Percentiles rank a stretch among this genome's conserved stretches.
These are phyloP conservation scores for Fusarium keratoplasticum DNA, from an alignment of 2,329 filamentous ascomycete species.

Conservation along the genomic window DNA sequence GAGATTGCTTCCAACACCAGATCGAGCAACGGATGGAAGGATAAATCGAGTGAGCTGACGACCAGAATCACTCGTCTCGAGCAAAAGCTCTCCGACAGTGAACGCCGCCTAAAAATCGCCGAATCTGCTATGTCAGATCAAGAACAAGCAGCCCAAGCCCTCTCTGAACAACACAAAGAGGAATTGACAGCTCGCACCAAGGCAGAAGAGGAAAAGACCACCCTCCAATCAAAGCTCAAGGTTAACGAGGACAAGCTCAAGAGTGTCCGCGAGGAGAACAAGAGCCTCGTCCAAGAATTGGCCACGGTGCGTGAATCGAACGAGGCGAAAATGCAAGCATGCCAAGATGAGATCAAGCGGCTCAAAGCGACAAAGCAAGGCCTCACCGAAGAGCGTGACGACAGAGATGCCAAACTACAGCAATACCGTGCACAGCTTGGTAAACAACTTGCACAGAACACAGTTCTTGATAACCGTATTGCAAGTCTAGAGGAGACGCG, in stretches of 20 bases:
- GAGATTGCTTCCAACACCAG: background rate
- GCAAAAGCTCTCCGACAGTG: background rate
- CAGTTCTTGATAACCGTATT: background rate
- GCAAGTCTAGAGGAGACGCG: background rate
- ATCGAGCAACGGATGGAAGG: background rate
- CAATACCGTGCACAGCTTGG: background rate
- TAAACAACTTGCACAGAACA: background rate
- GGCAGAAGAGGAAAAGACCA: background rate
- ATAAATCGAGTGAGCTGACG: background rate
- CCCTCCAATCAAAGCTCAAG: background rate
- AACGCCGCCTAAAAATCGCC: rapidly evolving
- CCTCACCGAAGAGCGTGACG: background rate
- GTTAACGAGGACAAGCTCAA: background rate
- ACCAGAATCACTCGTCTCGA: background rate
- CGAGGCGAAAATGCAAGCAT: background rate
- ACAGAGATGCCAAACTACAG: background rate
- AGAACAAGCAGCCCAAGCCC: rapidly evolving
- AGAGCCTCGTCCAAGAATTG: background rate
- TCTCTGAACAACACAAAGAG: background rate
- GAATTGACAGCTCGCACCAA: background rate
- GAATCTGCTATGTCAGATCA: background rate
- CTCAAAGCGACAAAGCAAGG: background rate
- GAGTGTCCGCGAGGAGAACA: background rate
- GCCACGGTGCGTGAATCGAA: background rate
- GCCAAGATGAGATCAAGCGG: background rate